These are phyloP conservation scores for Themeda triandra DNA, from an alignment of 176 grass and related monocot species.

Conservation along the genomic window DNA sequence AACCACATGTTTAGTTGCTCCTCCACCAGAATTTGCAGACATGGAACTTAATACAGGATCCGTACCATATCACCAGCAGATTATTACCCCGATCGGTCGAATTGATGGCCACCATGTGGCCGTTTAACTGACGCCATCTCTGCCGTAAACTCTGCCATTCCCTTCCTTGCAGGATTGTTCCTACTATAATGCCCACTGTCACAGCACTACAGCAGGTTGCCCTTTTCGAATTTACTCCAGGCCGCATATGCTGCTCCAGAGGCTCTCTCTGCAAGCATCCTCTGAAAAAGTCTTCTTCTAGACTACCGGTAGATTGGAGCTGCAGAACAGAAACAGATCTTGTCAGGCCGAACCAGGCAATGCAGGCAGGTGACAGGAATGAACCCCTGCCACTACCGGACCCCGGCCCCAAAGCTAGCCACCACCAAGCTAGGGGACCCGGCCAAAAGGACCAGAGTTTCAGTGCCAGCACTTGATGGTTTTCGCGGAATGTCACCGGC, in stretches of 20 bases:
- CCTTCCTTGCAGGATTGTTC: not conserved
- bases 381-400: not conserved
- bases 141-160: constrained; percentile 2
- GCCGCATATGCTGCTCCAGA: not conserved
- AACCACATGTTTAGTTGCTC: not conserved
- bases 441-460: not conserved
- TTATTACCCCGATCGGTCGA: not conserved
- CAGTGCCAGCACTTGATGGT: constrained; percentile 9
- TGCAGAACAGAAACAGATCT: not conserved
- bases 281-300: not conserved
- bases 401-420: not conserved
- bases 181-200: not conserved
- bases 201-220: not conserved
- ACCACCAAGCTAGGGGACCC: not conserved
- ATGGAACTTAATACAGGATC: not conserved
- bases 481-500: constrained; percentile 44
- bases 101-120: not conserved
- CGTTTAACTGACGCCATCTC: not conserved
- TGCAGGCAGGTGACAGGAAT: constrained; percentile 5
- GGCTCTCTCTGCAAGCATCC: not conserved
- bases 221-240: constrained; percentile 18
- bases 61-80: not conserved
- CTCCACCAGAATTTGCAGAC: not conserved
- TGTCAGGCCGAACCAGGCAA: not conserved
- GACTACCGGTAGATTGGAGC: not conserved